Conservation (phyloP, 768 basidiomycete genomes). For the Termitomyces sp. region DNA sequence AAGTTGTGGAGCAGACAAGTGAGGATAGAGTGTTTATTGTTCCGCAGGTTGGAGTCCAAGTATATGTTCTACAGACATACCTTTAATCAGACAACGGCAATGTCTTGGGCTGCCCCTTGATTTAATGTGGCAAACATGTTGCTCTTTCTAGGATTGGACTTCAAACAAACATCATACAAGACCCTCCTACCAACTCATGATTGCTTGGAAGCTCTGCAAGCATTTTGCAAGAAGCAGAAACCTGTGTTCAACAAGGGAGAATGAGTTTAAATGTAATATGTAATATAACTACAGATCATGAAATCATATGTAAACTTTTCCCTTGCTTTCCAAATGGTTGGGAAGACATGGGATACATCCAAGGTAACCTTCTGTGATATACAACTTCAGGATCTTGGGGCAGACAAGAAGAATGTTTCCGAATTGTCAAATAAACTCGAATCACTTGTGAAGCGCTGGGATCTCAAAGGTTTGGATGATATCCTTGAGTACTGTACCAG, state of each 20-base stretch:
- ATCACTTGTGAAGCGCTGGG: constrained; percentile 85
- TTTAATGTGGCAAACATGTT: too few relatives aligned
- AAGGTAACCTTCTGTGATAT: constrained; percentile 92
- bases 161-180: constrained; percentile 85
- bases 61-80: too few relatives aligned
- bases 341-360: constrained; percentile 65
- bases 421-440: constrained; percentile 96
- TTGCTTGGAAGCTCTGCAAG: constrained; percentile 77
- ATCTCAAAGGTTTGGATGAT: constrained; percentile 79
- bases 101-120: too few relatives aligned
- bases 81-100: too few relatives aligned
- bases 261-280: constrained; percentile 35
- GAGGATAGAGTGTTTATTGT: too few relatives aligned
- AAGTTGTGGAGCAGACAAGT: too few relatives aligned
- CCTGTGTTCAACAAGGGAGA: constrained; percentile 84
- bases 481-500: too few relatives aligned
- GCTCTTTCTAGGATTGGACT: constrained; percentile 72
- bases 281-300: constrained; percentile 17
- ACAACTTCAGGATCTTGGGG: constrained; percentile 91
- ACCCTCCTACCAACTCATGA: constrained; percentile 71
- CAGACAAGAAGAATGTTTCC: constrained; percentile 97
- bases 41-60: too few relatives aligned
- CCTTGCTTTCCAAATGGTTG: constrained; percentile 37
- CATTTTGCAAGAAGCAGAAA: constrained; percentile 80
- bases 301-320: constrained; percentile 3